These are phyloP conservation scores for Aspergillus sp. DNA, from an alignment of 2,329 filamentous ascomycete genomes.

Conservation along the genomic window DNA sequence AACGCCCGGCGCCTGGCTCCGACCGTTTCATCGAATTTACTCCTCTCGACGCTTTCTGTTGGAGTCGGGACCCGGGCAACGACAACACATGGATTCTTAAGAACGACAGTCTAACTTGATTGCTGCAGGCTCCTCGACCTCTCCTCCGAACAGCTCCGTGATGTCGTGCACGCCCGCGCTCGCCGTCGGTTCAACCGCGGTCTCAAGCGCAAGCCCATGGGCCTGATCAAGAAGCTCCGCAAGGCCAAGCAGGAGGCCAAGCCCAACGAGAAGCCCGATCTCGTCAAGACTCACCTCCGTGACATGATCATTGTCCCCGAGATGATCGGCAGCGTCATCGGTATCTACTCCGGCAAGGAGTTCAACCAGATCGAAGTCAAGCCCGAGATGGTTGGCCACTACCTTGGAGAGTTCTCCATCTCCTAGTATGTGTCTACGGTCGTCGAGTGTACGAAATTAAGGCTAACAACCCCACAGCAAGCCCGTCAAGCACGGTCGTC, in stretches of 20 bases:
- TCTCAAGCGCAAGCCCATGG: conserved; percentile 99
- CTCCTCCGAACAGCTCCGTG: conserved; percentile 95
- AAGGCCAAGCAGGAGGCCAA: conserved; percentile 98
- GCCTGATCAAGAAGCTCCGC: conserved; percentile 99
- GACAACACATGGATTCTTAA: conserved; percentile 10
- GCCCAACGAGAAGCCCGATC: conserved; percentile 99
- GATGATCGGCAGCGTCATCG: conserved; percentile 98
- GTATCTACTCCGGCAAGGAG: conserved; percentile 99
- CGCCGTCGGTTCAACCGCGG: conserved; percentile 99
- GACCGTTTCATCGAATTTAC: conserved; percentile 12
- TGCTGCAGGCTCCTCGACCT: conserved; percentile 90
- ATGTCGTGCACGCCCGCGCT: conserved; percentile 98
- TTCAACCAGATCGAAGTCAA: conserved; percentile 99
- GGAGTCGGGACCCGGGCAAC: conserved; percentile 7
- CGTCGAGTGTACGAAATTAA: neutral
- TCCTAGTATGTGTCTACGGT: conserved; percentile 75
- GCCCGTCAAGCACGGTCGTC: conserved; percentile 99
- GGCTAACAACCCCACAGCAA: conserved; percentile 69
- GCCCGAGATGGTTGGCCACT: conserved; percentile 99
- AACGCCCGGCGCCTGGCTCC: conserved; percentile 10
- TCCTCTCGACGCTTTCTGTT: conserved; percentile 2
- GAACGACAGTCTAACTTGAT: neutral
- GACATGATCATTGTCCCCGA: conserved; percentile 99
- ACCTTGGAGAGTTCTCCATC: conserved; percentile 99
- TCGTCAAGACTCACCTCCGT: conserved; percentile 98